Evolutionary conservation across 1,139 yeast genomes (phyloP), one percentile per base, ranked within the genome.

Genomic region (Wickerhamomyces sp.): DNA sequence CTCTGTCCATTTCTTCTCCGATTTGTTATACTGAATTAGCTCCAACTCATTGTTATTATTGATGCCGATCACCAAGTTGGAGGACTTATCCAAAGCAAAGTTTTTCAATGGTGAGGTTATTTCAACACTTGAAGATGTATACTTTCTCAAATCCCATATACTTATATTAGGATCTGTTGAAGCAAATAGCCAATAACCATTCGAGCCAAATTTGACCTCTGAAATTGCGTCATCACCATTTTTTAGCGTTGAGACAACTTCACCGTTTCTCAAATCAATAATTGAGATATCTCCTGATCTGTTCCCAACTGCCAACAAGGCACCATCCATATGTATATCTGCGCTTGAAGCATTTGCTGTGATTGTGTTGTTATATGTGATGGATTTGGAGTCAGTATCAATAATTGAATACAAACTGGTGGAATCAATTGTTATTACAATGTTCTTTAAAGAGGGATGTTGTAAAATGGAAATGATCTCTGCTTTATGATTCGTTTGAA

Each of bases 311-410:
- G 78, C 83, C 5, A 78, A 49, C 16, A 82, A 56, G 4, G 71
- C 69, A 12, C 91, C 91, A 54, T 82, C 91, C 4, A 75, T 75
- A 47, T 82, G 91, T 20, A 81, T 60, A 24, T 58, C 71, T 16
- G 66, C 69, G 4, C 64, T 45, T 2, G 56, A 47, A 18, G 59
- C 25, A 27, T 31, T 38, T 11, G 40, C 16, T 13, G 44, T 31
- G 2, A 49, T 33, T 6, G 35, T 30, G 3, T 27, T 34, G 18
- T 29, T 39, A 36, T 26, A 42, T 9, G 31, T 28, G 15, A 38
- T 31, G 8, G 30, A 16, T 4, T 22, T 9, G 8, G 35, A 14
- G 1, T 38, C 30, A 3, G 49, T 30, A 40, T 59, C 58, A 31
- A 59, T 46, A 11, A 71, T 38, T 1, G 64, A 47, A 64, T 71